Conservation (phyloP, 148 eudicot genomes). For the Nyssa sinensis region DNA sequence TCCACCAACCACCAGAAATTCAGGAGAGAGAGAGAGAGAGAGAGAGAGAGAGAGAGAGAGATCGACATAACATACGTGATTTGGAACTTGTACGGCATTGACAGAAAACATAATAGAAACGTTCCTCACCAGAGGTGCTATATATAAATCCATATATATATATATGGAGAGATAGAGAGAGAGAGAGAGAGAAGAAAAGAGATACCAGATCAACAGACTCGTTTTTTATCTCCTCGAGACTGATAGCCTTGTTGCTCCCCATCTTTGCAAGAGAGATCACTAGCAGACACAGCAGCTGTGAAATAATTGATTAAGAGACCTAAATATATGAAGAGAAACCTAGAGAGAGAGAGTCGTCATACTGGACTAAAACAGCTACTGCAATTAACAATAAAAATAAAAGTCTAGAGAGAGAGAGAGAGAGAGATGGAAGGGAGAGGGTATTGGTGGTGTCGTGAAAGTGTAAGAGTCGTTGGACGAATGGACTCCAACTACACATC, state of each 20-base stretch:
- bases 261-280: not conserved
- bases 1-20: not conserved
- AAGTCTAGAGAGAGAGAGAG: not conserved
- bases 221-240: conserved; percentile 24
- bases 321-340: not conserved
- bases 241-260: conserved; percentile 6
- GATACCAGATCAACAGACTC: conserved; percentile 30
- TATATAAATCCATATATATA: not conserved
- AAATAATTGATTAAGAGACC: not conserved
- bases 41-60: too few relatives aligned
- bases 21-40: too few relatives aligned
- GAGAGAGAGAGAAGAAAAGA: not conserved
- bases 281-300: not conserved
- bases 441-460: too few relatives aligned
- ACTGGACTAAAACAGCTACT: not conserved
- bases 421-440: not conserved
- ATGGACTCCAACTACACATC: too few relatives aligned
- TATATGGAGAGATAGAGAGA: not conserved
- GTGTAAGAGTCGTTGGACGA: too few relatives aligned
- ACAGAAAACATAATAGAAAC: not conserved
- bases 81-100: not conserved
- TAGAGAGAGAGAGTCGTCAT: not conserved
- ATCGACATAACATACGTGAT: not conserved
- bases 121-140: not conserved
- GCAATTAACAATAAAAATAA: not conserved